Evolutionary conservation across 495 filamentous ascomycete species (phyloP).

Genomic region (Xylaria bambusicola): DNA sequence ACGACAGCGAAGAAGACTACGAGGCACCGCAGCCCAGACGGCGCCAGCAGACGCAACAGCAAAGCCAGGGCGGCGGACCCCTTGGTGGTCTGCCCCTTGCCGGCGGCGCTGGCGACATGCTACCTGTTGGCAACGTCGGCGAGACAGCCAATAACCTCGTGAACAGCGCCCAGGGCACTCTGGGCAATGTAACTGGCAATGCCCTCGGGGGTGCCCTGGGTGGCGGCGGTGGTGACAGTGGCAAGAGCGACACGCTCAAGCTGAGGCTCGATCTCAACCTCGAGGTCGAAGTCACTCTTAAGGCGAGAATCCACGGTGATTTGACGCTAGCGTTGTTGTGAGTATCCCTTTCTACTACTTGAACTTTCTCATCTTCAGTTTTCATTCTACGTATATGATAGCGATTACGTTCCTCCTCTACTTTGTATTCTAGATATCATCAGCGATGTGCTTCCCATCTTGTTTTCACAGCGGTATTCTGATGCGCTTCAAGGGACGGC

Average conservation of each 20-base stretch:
- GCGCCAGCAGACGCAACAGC: conserved; percentile 40
- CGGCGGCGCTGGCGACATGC: conserved; percentile 31
- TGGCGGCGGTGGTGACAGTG: conserved; percentile 40
- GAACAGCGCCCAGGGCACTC: conserved; percentile 55
- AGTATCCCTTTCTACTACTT: conserved; percentile 33
- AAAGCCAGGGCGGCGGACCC: conserved; percentile 44
- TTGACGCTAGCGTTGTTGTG: conserved; percentile 83
- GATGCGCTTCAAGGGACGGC: conserved; percentile 15
- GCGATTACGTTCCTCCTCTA: neutral
- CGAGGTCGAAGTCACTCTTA: conserved; percentile 85
- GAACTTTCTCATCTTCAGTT: neutral
- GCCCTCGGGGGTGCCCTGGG: conserved; percentile 40
- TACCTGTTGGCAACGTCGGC: conserved; percentile 58
- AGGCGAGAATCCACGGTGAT: conserved; percentile 92
- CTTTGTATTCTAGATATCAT: neutral
- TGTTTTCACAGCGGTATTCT: conserved; percentile 1
- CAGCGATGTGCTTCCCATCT: neutral
- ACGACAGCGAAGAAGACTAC: conserved; percentile 46
- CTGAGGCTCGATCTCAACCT: conserved; percentile 82
- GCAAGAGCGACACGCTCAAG: conserved; percentile 70
- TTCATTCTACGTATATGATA: no score
- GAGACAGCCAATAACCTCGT: conserved; percentile 66
- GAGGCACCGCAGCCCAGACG: conserved; percentile 35
- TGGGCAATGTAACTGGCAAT: conserved; percentile 59
- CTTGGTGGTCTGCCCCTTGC: conserved; percentile 56